phyloP scores from a whole-genome alignment of 805 yeast species.

The Isabelozyma pseudorhagii region DNA sequence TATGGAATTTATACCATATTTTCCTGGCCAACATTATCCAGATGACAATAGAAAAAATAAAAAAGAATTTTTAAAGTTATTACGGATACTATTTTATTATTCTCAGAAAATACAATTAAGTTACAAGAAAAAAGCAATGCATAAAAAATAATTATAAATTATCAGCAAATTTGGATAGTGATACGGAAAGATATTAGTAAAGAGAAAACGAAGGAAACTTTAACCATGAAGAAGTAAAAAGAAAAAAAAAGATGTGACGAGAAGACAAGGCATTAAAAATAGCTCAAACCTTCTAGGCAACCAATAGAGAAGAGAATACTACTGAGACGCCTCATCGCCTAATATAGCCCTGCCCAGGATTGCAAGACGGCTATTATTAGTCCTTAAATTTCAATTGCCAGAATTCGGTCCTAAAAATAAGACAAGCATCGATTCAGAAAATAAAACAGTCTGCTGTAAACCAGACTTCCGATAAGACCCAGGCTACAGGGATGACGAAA shows the following conservation, averaged over 20 bases:
- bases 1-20: background rate
- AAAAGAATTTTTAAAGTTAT: background rate
- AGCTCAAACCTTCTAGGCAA: background rate
- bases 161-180: background rate
- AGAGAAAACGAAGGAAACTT: background rate
- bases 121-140: background rate
- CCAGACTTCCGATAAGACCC: background rate
- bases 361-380: too few species aligned
- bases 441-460: background rate
- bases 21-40: background rate
- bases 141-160: too few species aligned
- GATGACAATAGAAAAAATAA: too few species aligned
- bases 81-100: background rate
- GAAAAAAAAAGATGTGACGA: background rate
- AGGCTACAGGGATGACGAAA: background rate
- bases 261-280: background rate
- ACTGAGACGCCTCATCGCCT: too few species aligned
- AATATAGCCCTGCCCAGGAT: too few species aligned
- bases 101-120: too few species aligned
- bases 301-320: background rate
- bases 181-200: background rate
- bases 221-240: background rate
- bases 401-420: too few species aligned
- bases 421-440: background rate
- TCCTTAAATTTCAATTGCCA: too few species aligned